Base-by-base conservation (phyloP, 176 grass and related monocot species). In the Oryza glaberrima region DNA sequence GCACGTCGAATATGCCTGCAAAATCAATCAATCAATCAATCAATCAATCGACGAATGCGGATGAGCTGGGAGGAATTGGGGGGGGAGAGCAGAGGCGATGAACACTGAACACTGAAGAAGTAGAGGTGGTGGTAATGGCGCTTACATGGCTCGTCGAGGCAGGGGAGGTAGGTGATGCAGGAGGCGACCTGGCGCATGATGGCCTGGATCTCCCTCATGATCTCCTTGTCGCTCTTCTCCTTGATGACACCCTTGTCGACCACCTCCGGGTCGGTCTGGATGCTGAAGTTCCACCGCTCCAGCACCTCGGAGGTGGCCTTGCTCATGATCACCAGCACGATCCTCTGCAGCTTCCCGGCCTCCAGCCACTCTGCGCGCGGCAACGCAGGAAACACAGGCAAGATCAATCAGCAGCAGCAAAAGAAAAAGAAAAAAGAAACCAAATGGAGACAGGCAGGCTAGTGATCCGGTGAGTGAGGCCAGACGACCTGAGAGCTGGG, bases 181-280 rank as follows among this genome's bases (percentile, higher is more conserved):
- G 96, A 99, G 45, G 90, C 84, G 67, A 99, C 91, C 86, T 99
- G 96, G 70, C 96, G 88, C 96, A 99, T 99, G 86, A 99, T 99
- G 5, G 96, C 96, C 45, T 99, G 96, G 15, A 99, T 99, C 90
- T 99, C 96, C 88, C 96, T 86, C 96, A 99, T 99, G 72, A 99
- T 99, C 85, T 98, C 96, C 88, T 95, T 98, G 78, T 95, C 96
- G 54, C 91, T 94, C 83, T 95, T 98, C 90, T 99, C 96, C 78
- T 86, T 96, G 70, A 92, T 89, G 15, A 76, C 88, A 75, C 90
- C 93, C 61, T 94, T 99, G 46, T 94, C 96, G 69, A 96, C 91
- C 75, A 99, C 96, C 77, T 96, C 96, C 63, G 82, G 56, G 65
- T 99, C 94, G 15, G 96, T 99, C 65, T 88, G 86, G 45, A 99